Evolutionary conservation across 768 basidiomycete species (phyloP).

Genomic region (Zangia roseola): DNA sequence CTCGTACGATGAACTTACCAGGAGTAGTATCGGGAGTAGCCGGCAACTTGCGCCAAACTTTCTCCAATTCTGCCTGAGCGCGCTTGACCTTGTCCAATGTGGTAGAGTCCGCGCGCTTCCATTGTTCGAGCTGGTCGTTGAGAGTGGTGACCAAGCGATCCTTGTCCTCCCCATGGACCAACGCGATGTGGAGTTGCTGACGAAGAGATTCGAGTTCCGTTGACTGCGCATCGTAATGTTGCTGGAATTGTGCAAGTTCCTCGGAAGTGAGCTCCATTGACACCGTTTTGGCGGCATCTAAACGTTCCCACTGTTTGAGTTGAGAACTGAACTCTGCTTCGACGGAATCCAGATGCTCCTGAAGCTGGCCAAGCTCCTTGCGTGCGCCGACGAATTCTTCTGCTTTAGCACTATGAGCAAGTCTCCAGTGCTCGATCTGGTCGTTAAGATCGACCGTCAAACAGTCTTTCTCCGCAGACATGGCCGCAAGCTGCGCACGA

Average conservation of each 20-base stretch:
- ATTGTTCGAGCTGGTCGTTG: neutral
- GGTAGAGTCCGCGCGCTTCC: neutral
- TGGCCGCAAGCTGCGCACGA: too few species aligned
- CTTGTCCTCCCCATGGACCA: neutral
- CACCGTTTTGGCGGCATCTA: neutral
- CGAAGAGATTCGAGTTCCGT: neutral
- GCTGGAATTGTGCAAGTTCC: neutral
- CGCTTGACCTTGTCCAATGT: neutral
- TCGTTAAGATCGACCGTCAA: too few species aligned
- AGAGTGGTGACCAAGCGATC: neutral
- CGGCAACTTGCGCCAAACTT: neutral
- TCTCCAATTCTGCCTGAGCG: neutral
- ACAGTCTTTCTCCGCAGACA: too few species aligned
- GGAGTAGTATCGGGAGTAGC: neutral
- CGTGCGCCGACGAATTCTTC: neutral
- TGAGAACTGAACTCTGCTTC: neutral
- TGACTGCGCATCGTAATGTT: neutral
- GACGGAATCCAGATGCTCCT: too few species aligned
- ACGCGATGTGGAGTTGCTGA: neutral
- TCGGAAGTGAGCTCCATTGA: too few species aligned
- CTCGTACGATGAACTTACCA: too few species aligned
- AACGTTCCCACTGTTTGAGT: neutral
- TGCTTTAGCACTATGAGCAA: neutral
- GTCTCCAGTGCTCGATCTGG: neutral
- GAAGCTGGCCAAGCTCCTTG: neutral